These are phyloP conservation scores for Penicillium roqueforti DNA, from an alignment of 495 filamentous ascomycete species.

Conservation along the genomic window DNA sequence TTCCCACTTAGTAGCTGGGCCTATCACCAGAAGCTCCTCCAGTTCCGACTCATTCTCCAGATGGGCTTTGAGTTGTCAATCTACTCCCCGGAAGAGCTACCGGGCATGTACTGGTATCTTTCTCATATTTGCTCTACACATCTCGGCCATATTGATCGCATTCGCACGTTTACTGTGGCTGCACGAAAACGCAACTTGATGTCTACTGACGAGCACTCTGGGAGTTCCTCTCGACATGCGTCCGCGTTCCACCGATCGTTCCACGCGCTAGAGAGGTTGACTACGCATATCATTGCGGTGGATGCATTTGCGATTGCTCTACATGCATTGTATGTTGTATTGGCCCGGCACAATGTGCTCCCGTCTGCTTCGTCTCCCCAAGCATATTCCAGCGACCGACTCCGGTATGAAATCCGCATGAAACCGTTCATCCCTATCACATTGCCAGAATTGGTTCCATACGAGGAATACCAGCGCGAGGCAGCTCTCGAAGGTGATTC, in stretches of 20 bases:
- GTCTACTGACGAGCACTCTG: neutral
- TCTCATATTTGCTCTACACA: slow-evolving; percentile 48
- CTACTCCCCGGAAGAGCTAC: slow-evolving; percentile 81
- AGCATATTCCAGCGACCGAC: slow-evolving; percentile 63
- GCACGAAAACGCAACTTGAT: slow-evolving; percentile 31
- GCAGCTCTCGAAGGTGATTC: slow-evolving; percentile 39
- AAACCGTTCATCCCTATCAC: slow-evolving; percentile 72
- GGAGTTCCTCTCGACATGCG: slow-evolving; percentile 22
- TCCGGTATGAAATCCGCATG: slow-evolving; percentile 87
- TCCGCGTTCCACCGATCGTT: slow-evolving; percentile 50
- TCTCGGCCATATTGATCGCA: slow-evolving; percentile 61
- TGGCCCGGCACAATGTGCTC: slow-evolving; percentile 59
- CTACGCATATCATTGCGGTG: slow-evolving; percentile 64
- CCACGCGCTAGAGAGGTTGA: slow-evolving; percentile 54
- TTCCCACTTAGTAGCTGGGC: slow-evolving; percentile 84
- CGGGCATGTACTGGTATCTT: slow-evolving; percentile 83
- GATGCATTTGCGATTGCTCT: slow-evolving; percentile 69
- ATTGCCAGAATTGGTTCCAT: slow-evolving; percentile 66
- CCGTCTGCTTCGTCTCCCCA: slow-evolving; percentile 47
- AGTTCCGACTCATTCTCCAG: slow-evolving; percentile 85
- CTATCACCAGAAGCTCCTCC: slow-evolving; percentile 78
- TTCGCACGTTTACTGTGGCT: slow-evolving; percentile 55
- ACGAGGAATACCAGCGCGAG: slow-evolving; percentile 52
- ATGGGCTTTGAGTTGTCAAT: slow-evolving; percentile 94
- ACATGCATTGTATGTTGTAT: slow-evolving; percentile 59